Evolutionary conservation across 805 yeast genomes (phyloP).

Genomic region (Hagleromyces aurorensis): DNA sequence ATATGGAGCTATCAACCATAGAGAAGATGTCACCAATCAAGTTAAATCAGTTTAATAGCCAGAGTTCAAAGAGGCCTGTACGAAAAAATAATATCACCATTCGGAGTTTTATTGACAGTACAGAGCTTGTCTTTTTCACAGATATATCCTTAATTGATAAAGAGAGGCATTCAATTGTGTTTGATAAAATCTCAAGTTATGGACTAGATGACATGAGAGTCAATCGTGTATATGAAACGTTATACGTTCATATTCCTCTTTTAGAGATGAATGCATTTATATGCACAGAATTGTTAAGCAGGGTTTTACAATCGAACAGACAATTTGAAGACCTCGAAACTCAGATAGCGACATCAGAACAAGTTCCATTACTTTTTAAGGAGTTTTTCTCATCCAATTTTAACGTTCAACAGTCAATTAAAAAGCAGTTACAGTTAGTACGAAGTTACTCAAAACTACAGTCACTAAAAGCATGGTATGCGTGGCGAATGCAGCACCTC

Average conservation of each 20-base stretch:
- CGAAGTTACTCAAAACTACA: slow-evolving; percentile 45
- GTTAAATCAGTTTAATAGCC: slow-evolving; percentile 1
- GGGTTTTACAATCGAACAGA: slow-evolving; percentile 41
- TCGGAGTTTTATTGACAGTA: slow-evolving; percentile 13
- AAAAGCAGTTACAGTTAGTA: slow-evolving; percentile 41
- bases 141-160: slow-evolving; percentile 11
- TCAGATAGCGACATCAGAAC: slow-evolving; percentile 40
- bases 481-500: slow-evolving; percentile 50
- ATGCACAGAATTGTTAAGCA: slow-evolving; percentile 44
- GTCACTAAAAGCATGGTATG: slow-evolving; percentile 52
- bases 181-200: slow-evolving; percentile 4
- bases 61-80: too few relatives aligned
- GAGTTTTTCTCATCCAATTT: slow-evolving; percentile 39
- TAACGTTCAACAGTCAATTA: slow-evolving; percentile 36
- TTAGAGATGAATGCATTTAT: slow-evolving; percentile 45
- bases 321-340: slow-evolving; percentile 41
- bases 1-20: slow-evolving; percentile 17
- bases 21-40: slow-evolving; percentile 26
- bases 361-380: slow-evolving; percentile 45
- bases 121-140: slow-evolving; percentile 15
- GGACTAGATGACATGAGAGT: slow-evolving; percentile 6
- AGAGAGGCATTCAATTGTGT: slow-evolving; percentile 5
- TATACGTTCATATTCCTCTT: slow-evolving; percentile 25
- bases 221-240: slow-evolving; percentile 11
- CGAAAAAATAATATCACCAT: slow-evolving; percentile 10